A percentile compares a stretch with the other conserved stretches of the same genome.
Evolutionary conservation across 2,329 filamentous ascomycete genomes (phyloP).

Genomic region (Cytospora leucostoma): DNA sequence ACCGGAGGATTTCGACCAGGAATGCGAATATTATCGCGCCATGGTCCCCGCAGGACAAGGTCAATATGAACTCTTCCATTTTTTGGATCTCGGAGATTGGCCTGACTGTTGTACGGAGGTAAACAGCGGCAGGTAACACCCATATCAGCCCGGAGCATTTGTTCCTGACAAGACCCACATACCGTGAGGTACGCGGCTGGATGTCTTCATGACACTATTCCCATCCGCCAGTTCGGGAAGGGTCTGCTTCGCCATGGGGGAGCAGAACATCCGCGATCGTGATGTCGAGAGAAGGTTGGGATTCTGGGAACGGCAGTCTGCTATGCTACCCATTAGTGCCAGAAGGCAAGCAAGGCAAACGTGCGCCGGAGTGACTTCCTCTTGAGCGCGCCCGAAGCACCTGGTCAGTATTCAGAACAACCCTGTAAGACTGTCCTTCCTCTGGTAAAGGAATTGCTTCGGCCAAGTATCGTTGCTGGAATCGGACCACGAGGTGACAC

Average conservation of each 20-base stretch:
- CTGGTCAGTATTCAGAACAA: background rate
- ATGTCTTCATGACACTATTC: background rate
- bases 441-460: no score
- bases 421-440: no score
- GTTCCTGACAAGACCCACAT: background rate
- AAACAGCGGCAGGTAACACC: background rate
- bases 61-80: background rate
- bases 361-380: background rate
- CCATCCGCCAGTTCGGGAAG: background rate
- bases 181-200: background rate
- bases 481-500: no score
- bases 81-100: background rate
- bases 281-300: background rate
- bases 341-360: background rate
- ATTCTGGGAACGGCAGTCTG: background rate
- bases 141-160: background rate
- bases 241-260: background rate
- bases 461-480: no score
- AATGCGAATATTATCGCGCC: slow-evolving; percentile 8
- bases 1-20: slow-evolving; percentile 3
- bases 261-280: background rate
- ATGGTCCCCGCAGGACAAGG: background rate
- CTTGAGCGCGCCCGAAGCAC: background rate
- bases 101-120: background rate
- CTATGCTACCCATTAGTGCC: background rate